phyloP scores from a whole-genome alignment of 148 eudicot species.

The Vaccinium macrocarpon region DNA sequence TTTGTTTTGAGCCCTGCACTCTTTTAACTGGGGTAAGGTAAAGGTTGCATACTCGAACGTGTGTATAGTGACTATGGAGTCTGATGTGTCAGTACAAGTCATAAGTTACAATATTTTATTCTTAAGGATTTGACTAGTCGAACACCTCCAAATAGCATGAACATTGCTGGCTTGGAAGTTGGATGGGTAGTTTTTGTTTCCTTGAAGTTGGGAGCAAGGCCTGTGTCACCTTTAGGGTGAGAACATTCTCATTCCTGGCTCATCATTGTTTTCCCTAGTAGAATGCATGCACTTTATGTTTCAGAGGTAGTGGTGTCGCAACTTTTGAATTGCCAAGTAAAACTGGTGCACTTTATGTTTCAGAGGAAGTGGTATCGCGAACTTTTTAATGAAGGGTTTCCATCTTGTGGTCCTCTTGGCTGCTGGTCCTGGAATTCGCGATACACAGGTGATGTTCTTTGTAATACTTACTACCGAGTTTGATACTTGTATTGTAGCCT shows the following conservation, averaged over 20 bases:
- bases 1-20: not conserved
- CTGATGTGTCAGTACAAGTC: not conserved
- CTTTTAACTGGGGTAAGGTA: not conserved
- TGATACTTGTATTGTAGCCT: constrained; percentile 9
- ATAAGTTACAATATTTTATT: not conserved
- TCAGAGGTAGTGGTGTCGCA: constrained; percentile 98
- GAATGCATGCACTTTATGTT: constrained; percentile 16
- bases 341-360: constrained; percentile 19
- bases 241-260: not conserved
- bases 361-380: constrained; percentile 99
- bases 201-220: not conserved
- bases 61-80: not conserved
- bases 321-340: constrained; percentile 57
- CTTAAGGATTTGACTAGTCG: not conserved
- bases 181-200: not conserved
- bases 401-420: constrained; percentile 92
- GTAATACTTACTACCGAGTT: not conserved
- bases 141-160: not conserved
- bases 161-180: not conserved
- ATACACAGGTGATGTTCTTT: constrained; percentile 71
- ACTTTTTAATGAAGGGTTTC: constrained; percentile 97
- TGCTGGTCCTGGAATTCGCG: constrained; percentile 95
- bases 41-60: not conserved
- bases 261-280: constrained; percentile 13
- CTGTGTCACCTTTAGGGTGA: constrained; percentile 2